Evolutionary conservation across 176 grass and related monocot species (phyloP).

Genomic region (Paspalum vaginatum): DNA sequence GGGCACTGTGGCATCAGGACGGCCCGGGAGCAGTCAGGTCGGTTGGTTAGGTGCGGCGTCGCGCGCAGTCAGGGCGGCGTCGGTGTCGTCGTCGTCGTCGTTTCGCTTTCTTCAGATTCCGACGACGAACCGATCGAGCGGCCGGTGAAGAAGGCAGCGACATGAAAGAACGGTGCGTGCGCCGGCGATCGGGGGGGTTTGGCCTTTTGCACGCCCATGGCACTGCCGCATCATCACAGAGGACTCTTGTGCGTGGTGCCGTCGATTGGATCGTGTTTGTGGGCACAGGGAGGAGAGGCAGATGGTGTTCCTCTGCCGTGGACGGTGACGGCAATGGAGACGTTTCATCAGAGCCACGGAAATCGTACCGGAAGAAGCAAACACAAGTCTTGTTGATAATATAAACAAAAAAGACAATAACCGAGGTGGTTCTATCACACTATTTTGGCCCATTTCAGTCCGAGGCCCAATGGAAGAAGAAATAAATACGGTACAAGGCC

Average conservation of each 20-base stretch:
- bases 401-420: too few species aligned
- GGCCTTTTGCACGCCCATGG: not conserved
- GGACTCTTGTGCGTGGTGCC: not conserved
- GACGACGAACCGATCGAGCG: not conserved
- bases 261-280: not conserved
- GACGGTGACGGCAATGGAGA: not conserved
- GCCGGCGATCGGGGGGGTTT: not conserved
- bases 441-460: not conserved
- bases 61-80: not conserved
- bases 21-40: not conserved
- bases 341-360: not conserved
- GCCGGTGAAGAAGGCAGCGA: not conserved
- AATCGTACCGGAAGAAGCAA: not conserved
- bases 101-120: not conserved
- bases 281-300: not conserved
- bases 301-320: not conserved
- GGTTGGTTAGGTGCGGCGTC: slow-evolving; percentile 38
- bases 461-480: not conserved
- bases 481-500: not conserved
- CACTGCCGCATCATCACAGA: not conserved
- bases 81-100: not conserved
- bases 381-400: too few species aligned
- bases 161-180: not conserved
- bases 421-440: too few species aligned
- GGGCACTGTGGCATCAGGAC: not conserved